Conservation (phyloP, 1,284 basidiomycete genomes). For the Cutaneotrichosporon mucoides region DNA sequence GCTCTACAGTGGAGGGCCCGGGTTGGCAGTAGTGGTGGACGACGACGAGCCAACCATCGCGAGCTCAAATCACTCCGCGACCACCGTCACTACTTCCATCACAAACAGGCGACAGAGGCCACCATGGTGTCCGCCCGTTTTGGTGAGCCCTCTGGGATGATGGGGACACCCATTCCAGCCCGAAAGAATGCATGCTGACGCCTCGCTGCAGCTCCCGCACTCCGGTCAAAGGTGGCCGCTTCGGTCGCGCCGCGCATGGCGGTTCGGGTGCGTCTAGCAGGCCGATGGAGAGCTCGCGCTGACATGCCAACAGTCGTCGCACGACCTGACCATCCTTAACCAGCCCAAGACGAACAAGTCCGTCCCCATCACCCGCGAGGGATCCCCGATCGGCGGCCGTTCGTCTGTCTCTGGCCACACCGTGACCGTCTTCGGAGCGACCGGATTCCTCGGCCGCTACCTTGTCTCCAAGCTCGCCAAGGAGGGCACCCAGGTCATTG, state of each 20-base stretch:
- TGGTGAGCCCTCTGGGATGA: slow-evolving; percentile 15
- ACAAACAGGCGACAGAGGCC: slow-evolving; percentile 9
- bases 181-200: slow-evolving; percentile 5
- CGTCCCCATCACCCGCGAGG: slow-evolving; percentile 67
- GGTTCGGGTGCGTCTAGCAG: slow-evolving; percentile 13
- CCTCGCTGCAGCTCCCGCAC: slow-evolving; percentile 25
- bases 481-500: slow-evolving; percentile 86
- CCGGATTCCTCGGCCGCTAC: slow-evolving; percentile 92
- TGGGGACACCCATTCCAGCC: not conserved
- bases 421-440: slow-evolving; percentile 95
- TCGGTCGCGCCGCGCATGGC: slow-evolving; percentile 18
- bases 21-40: not conserved
- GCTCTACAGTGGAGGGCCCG: not conserved
- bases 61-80: slow-evolving; percentile 12
- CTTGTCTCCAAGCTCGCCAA: slow-evolving; percentile 91
- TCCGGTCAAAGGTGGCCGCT: slow-evolving; percentile 26
- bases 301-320: slow-evolving; percentile 31
- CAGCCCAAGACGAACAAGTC: slow-evolving; percentile 28
- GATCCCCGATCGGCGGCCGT: slow-evolving; percentile 68
- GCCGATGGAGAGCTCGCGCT: not conserved
- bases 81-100: slow-evolving; percentile 7
- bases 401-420: slow-evolving; percentile 83
- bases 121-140: slow-evolving; percentile 35
- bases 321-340: slow-evolving; percentile 43
- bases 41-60: slow-evolving; percentile 8